Percentiles rank a stretch among this genome's conserved stretches.
phyloP scores from a whole-genome alignment of 257 asterid genomes.

The Lycium ferocissimum region DNA sequence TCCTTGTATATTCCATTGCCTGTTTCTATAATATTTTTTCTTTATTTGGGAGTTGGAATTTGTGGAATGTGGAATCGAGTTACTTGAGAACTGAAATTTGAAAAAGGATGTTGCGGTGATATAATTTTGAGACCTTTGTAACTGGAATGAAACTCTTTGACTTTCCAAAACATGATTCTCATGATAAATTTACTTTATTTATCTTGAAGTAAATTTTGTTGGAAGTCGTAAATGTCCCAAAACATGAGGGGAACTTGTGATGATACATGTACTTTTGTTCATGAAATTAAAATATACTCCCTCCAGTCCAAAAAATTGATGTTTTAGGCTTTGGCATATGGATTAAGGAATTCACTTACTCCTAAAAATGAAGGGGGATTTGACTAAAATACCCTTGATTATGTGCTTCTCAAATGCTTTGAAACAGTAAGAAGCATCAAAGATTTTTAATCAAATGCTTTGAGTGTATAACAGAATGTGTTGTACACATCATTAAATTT shows the following conservation, averaged over 20 bases:
- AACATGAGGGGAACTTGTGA: neutral
- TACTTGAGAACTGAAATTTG: neutral
- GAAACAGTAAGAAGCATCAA: no score
- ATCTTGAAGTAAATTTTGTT: neutral
- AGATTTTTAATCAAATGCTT: no score
- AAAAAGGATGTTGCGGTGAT: neutral
- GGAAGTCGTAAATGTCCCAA: neutral
- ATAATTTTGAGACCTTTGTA: neutral
- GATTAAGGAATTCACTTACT: no score
- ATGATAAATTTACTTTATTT: slow-evolving; percentile 11
- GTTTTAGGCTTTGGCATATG: no score
- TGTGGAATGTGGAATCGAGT: neutral
- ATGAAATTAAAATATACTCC: neutral
- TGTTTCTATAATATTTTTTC: neutral
- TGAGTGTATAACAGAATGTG: no score
- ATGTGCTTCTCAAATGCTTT: no score
- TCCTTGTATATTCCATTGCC: slow-evolving; percentile 16
- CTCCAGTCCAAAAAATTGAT: no score
- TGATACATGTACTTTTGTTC: neutral
- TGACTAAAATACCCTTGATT: no score
- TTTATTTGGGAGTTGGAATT: neutral
- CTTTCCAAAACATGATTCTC: slow-evolving; percentile 5
- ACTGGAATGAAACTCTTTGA: slow-evolving; percentile 1
- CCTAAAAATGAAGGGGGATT: no score
- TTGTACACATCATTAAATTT: no score